Conservation (phyloP, 768 basidiomycete species). For the Dioszegia hungarica region DNA sequence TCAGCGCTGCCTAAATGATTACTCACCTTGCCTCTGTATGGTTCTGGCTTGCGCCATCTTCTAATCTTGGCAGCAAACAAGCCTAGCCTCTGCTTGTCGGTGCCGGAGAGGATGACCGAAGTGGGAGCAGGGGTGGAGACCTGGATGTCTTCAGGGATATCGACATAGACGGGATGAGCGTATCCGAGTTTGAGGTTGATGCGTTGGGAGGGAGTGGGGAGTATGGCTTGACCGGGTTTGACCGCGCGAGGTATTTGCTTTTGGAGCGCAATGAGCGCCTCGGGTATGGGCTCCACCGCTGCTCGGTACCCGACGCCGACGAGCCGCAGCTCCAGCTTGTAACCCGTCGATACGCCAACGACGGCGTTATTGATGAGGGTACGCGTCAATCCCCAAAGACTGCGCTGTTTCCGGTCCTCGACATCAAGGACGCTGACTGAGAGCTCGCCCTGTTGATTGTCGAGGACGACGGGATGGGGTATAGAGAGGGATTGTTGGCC, state of each 20-base stretch:
- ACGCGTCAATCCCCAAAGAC: conserved; percentile 93
- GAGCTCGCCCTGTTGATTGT: conserved; percentile 8
- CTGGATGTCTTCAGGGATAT: conserved; percentile 74
- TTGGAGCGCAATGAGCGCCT: conserved; percentile 24
- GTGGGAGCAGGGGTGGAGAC: conserved; percentile 76
- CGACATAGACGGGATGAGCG: conserved; percentile 77
- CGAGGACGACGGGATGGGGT: conserved; percentile 53
- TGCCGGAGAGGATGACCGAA: conserved; percentile 73
- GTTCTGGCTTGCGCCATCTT: conserved; percentile 81
- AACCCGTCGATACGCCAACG: conserved; percentile 81
- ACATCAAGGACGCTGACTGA: conserved; percentile 53
- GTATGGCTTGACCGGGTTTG: conserved; percentile 58
- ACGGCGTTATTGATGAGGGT: conserved; percentile 86
- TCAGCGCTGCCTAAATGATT: not conserved
- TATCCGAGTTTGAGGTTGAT: conserved; percentile 90
- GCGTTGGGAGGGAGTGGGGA: conserved; percentile 25
- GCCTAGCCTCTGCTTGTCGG: conserved; percentile 81
- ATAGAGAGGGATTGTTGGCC: conserved; percentile 56
- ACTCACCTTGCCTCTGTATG: conserved; percentile 94
- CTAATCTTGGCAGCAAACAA: conserved; percentile 83
- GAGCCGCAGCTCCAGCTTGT: conserved; percentile 73
- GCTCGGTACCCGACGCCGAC: conserved; percentile 95
- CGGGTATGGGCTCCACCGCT: conserved; percentile 59
- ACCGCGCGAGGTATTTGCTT: conserved; percentile 24
- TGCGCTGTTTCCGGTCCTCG: conserved; percentile 67